A percentile compares a stretch with the other conserved stretches of the same genome.
Conservation (phyloP, 257 asterid species). For the Capsicum chinense region DNA sequence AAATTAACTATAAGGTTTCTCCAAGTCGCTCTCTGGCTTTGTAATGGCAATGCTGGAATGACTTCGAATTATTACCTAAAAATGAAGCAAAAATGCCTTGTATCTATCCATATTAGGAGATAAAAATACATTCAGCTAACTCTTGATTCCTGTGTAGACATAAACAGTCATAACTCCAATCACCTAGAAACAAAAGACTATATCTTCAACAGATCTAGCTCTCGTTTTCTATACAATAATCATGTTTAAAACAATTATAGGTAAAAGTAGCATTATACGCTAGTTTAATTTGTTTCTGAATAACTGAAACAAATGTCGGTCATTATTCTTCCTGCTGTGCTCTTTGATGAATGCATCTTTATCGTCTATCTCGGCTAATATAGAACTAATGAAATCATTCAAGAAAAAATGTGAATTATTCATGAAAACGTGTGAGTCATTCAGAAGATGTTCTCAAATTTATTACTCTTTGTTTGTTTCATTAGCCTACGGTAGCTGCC, state of each 20-base stretch:
- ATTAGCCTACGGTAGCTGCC: slow-evolving; percentile 96
- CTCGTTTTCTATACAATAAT: neutral
- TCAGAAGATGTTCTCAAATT: neutral
- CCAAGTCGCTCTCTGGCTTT: neutral
- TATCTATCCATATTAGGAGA: slow-evolving; percentile 6
- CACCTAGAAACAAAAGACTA: neutral
- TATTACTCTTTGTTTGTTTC: neutral
- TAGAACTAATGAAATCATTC: neutral
- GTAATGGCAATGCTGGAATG: neutral
- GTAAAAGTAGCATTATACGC: neutral
- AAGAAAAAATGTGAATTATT: neutral
- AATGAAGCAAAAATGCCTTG: neutral
- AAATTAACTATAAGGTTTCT: slow-evolving; percentile 15
- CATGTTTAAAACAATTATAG: neutral
- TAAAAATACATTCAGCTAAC: neutral
- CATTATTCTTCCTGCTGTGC: neutral
- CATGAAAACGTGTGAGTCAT: neutral
- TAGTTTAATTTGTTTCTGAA: neutral
- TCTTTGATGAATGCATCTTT: slow-evolving; percentile 13
- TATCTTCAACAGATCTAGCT: neutral
- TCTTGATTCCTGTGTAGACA: neutral
- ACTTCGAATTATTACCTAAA: neutral
- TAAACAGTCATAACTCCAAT: neutral
- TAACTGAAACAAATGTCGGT: neutral
- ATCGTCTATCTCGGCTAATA: neutral